Percentiles rank a stretch among this genome's conserved stretches.
phyloP scores from a whole-genome alignment of 73 alveolate genomes.

The Tetrahymena borealis region DNA sequence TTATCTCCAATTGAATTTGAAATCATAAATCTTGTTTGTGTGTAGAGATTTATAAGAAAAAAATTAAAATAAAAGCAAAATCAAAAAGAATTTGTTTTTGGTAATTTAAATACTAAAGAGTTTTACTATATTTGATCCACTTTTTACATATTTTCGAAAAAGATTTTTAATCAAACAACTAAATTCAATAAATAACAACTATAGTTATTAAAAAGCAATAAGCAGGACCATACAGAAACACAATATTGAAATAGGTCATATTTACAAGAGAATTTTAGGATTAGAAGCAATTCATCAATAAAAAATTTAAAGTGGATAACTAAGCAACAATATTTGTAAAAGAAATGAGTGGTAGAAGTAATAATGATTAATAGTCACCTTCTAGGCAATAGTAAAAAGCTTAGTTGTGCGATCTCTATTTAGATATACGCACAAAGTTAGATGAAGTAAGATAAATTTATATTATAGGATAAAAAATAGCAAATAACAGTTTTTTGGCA shows the following conservation, averaged over 20 bases:
- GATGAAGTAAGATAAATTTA: slow-evolving; percentile 1
- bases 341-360: background rate
- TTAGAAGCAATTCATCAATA: background rate
- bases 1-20: background rate
- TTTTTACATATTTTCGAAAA: background rate
- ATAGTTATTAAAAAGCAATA: background rate
- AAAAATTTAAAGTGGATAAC: background rate
- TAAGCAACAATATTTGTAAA: background rate
- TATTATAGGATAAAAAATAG: no score
- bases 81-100: background rate
- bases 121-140: background rate
- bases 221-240: background rate
- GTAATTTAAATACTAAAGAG: background rate
- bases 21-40: background rate
- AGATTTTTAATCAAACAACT: background rate
- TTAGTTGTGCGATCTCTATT: background rate
- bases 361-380: background rate
- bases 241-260: background rate
- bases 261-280: background rate
- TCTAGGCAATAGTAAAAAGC: background rate
- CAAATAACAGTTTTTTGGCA: no score
- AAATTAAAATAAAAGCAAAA: background rate
- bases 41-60: background rate
- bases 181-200: background rate
- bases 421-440: background rate